Conservation (phyloP, 257 asterid species). For the Osmanthus fragrans region DNA sequence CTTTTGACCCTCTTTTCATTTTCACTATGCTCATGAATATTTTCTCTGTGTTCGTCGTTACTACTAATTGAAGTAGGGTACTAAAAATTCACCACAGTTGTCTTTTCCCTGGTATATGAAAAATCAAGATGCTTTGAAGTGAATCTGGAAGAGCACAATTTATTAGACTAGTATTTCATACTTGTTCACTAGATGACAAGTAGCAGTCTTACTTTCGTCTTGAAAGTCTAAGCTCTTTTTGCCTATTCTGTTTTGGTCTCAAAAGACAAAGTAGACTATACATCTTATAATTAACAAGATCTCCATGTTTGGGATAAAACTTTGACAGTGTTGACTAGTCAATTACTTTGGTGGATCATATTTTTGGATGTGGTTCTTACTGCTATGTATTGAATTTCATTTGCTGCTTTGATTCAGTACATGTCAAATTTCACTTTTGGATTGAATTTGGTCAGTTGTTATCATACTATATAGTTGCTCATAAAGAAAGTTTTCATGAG, state of each 20-base stretch:
- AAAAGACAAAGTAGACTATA: background rate
- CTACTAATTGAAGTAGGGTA: background rate
- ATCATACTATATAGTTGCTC: background rate
- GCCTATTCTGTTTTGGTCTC: background rate
- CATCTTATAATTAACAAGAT: background rate
- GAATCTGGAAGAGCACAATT: background rate
- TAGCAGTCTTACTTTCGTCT: background rate
- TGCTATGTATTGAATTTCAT: background rate
- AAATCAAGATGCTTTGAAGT: background rate
- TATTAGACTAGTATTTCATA: background rate
- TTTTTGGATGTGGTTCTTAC: background rate
- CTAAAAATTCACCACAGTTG: background rate
- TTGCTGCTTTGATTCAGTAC: background rate
- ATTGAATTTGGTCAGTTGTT: background rate
- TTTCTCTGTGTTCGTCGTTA: background rate
- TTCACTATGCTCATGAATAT: background rate
- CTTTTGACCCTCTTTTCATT: slow-evolving; percentile 4
- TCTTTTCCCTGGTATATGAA: background rate
- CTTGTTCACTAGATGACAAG: background rate
- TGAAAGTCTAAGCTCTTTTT: background rate
- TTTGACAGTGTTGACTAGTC: background rate
- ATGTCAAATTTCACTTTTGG: background rate
- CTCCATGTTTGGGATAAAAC: background rate
- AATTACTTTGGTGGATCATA: background rate
- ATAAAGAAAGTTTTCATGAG: background rate